Evolutionary conservation across 352 stramenopile genomes (phyloP), one percentile per base, ranked within the genome.

Genomic region (Halophytophthora polymorphica): DNA sequence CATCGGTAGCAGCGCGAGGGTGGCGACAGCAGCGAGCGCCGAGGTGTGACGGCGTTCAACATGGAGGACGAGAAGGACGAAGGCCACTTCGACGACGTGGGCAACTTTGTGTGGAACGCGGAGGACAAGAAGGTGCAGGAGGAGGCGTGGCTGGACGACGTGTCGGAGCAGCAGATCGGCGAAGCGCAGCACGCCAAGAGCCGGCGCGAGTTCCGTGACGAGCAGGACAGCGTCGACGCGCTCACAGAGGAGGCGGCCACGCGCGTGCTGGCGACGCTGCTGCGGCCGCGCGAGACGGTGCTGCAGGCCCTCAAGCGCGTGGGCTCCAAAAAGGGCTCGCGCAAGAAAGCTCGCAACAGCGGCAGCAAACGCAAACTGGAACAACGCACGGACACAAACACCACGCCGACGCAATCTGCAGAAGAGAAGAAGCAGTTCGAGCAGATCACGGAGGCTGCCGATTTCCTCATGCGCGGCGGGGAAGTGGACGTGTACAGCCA

Each of bases 1-100:
- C 14, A 38, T 22, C 19, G 43, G 14, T 13, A 25, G 6, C 39
- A 45, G 39, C 39, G n/a, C 39, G 37, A 56, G 13, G 23, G 33
- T n/a, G 33, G 13, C 33, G 34, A 17, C 22, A 19, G 22, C 17
- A 46, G 22, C 5, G 70, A 65, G 39, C 59, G 51, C 45, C 71
- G 63, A 15, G 78, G 74, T 4, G 66, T 92, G 60, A 94, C 83
- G 15, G 60, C 71, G 46, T 94, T 94, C 66, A 70, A 94, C 48
- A 84, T 94, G 73, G 69, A 90, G 23, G 83, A 94, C 52, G 83
- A 94, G 58, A 77, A 88, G 45, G 83, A 94, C 36, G 83, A 94
- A 39, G 83, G 83, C 34, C 73, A 91, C 55, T 94, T 94, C 50
- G 83, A 94, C 62, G 73, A 76, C 13, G 59, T 71, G 21, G 83